A percentile compares a stretch with the other conserved stretches of the same genome.
phyloP scores from a whole-genome alignment of 257 asterid species.

The Solanum ossicruentum region DNA sequence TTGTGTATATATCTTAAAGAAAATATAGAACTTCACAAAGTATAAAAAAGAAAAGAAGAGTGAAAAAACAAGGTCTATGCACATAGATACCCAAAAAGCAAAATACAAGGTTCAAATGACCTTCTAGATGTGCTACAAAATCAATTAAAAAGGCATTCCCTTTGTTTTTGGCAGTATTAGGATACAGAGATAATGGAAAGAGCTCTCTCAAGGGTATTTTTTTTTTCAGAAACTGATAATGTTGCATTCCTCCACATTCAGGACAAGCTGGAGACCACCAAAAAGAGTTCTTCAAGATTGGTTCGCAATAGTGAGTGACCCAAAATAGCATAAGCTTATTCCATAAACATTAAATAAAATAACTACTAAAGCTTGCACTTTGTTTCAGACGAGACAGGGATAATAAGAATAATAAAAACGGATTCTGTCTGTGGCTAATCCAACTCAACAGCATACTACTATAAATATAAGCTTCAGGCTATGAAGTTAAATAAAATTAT shows the following conservation, averaged over 20 bases:
- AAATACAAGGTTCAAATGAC: neutral
- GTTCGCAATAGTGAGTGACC: neutral
- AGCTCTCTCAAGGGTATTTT: neutral
- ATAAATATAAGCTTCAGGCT: neutral
- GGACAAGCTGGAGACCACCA: neutral
- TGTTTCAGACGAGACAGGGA: neutral
- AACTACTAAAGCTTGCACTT: neutral
- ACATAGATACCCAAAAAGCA: neutral
- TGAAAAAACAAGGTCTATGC: neutral
- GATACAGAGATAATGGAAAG: neutral
- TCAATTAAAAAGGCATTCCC: neutral
- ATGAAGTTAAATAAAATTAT: neutral
- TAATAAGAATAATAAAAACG: neutral
- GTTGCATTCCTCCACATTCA: neutral
- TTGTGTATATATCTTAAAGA: neutral
- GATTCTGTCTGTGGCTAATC: neutral
- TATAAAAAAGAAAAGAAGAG: neutral
- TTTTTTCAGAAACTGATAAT: neutral
- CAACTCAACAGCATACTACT: neutral
- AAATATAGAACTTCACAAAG: neutral
- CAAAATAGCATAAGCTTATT: neutral
- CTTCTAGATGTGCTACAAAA: neutral
- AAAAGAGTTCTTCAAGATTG: neutral
- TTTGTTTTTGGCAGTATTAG: neutral
- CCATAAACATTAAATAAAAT: neutral